These are phyloP conservation scores for Pseudonitzschia multiseries DNA, from an alignment of 108 stramenopile species.

Conservation along the genomic window DNA sequence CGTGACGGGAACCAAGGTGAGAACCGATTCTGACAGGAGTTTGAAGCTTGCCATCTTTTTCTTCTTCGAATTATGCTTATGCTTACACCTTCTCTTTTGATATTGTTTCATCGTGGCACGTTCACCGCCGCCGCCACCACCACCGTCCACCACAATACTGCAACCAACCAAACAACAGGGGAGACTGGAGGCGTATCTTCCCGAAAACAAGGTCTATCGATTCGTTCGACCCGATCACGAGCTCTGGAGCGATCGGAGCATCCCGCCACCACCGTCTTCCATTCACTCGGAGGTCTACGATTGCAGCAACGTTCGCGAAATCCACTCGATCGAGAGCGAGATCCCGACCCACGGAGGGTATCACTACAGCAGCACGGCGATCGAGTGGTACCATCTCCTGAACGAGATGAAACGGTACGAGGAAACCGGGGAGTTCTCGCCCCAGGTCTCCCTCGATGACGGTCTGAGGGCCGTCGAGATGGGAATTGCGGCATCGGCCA, in stretches of 20 bases:
- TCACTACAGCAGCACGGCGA: constrained; percentile 79
- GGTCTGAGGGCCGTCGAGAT: constrained; percentile 81
- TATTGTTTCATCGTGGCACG: background rate
- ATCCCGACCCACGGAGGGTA: constrained; percentile 81
- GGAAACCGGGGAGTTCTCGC: constrained; percentile 46
- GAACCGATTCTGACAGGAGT: constrained; percentile 1
- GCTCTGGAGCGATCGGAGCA: constrained; percentile 66
- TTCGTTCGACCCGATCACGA: constrained; percentile 58
- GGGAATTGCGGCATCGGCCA: constrained; percentile 53
- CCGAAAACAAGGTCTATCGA: constrained; percentile 83
- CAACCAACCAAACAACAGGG: constrained; percentile 27
- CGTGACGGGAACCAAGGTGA: constrained; percentile 78
- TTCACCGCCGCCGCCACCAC: no score
- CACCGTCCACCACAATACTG: no score
- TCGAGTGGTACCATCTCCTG: constrained; percentile 70
- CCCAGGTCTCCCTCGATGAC: constrained; percentile 71
- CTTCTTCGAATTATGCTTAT: no score
- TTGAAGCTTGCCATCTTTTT: background rate
- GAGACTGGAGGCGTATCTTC: constrained; percentile 80
- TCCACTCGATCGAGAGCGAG: constrained; percentile 62
- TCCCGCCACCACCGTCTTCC: constrained; percentile 66
- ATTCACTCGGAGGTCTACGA: constrained; percentile 62
- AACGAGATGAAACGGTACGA: constrained; percentile 45
- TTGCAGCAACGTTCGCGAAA: constrained; percentile 66
- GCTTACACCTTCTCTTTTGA: no score